Conservation (phyloP, 331 rosid genomes). For the Quercus phellos region DNA sequence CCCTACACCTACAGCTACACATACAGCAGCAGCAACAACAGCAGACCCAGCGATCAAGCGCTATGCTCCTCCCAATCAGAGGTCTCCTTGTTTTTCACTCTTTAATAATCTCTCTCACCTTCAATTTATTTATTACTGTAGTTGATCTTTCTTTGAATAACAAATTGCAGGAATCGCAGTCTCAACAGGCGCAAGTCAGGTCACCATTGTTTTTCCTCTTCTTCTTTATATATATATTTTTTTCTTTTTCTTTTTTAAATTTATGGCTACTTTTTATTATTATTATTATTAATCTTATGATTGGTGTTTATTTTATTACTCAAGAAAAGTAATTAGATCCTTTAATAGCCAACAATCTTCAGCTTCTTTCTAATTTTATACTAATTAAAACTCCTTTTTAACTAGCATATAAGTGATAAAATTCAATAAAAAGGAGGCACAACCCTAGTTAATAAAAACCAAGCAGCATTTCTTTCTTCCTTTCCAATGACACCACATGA, state of each 20-base stretch:
- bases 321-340: no score
- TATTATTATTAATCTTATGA: neutral
- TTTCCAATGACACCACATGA: no score
- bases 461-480: no score
- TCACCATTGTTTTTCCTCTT: slow-evolving; percentile 6
- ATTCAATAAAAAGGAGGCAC: no score
- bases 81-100: slow-evolving; percentile 21
- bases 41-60: slow-evolving; percentile 43
- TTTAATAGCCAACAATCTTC: no score
- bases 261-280: no score
- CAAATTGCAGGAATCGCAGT: slow-evolving; percentile 46
- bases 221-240: neutral
- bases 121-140: neutral
- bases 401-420: no score
- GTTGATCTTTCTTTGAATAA: neutral
- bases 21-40: slow-evolving; percentile 9
- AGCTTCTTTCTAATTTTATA: no score
- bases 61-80: slow-evolving; percentile 84
- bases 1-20: slow-evolving; percentile 12
- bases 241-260: neutral
- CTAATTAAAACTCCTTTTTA: no score
- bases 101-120: no score
- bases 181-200: slow-evolving; percentile 72
- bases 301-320: neutral
- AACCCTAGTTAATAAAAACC: no score